Conservation (phyloP, 1,284 basidiomycete species). For the Malassezia brasiliensis region DNA sequence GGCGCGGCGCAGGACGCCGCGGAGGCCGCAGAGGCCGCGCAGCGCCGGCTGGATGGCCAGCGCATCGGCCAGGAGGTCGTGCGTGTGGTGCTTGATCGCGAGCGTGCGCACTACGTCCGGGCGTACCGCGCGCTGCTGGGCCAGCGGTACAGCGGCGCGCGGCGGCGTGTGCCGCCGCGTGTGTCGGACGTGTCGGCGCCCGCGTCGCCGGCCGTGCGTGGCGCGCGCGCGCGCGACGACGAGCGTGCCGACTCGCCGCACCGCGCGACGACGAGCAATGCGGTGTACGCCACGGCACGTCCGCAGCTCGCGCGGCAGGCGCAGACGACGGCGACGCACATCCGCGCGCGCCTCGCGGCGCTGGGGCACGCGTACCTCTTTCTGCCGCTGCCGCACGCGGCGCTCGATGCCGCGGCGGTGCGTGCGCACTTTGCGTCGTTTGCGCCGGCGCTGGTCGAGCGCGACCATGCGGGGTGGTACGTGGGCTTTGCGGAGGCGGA, state of each 20-base stretch:
- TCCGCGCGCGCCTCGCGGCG: slow-evolving; percentile 17
- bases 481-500: slow-evolving; percentile 28
- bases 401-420: slow-evolving; percentile 26
- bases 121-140: slow-evolving; percentile 55
- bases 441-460: slow-evolving; percentile 29
- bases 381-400: slow-evolving; percentile 22
- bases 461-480: slow-evolving; percentile 45
- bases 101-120: slow-evolving; percentile 48
- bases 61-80: slow-evolving; percentile 15
- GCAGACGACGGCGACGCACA: not conserved
- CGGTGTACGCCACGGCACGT: not conserved
- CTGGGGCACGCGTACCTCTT: slow-evolving; percentile 25
- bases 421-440: slow-evolving; percentile 27
- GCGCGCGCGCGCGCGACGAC: not conserved
- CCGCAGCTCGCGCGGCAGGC: not conserved
- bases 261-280: slow-evolving; percentile 12
- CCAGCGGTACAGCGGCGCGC: slow-evolving; percentile 37
- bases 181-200: not conserved
- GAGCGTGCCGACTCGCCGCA: not conserved
- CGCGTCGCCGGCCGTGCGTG: not conserved
- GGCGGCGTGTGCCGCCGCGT: not conserved
- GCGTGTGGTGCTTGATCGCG: slow-evolving; percentile 46
- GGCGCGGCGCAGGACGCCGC: slow-evolving; percentile 22
- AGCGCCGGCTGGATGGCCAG: slow-evolving; percentile 17
- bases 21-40: slow-evolving; percentile 22